Percentiles rank a stretch among this genome's conserved stretches.
Evolutionary conservation across 108 stramenopile species (phyloP).

Genomic region (Schizochytrium sp.): DNA sequence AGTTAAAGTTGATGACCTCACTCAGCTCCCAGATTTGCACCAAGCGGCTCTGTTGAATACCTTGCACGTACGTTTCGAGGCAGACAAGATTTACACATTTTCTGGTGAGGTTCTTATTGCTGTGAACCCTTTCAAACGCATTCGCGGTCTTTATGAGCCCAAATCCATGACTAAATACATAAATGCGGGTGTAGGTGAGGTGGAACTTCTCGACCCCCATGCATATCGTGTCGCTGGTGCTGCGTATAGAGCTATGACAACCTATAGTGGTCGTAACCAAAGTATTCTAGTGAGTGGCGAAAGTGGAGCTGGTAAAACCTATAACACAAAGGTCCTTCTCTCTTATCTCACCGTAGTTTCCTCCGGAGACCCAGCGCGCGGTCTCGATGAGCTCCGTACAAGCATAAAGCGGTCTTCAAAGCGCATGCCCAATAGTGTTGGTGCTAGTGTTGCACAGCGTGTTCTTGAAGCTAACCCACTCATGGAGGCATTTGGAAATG

Average conservation of each 20-base stretch:
- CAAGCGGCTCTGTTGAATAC: slow-evolving; percentile 74
- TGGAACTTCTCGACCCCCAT: slow-evolving; percentile 75
- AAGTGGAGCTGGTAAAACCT: slow-evolving; percentile 65
- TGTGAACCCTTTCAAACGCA: slow-evolving; percentile 77
- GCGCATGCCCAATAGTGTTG: background rate
- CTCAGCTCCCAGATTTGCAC: slow-evolving; percentile 73
- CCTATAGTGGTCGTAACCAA: slow-evolving; percentile 62
- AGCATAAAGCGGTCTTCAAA: slow-evolving; percentile 61
- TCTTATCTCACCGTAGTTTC: slow-evolving; percentile 57
- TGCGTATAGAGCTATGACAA: slow-evolving; percentile 83
- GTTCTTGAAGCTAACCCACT: slow-evolving; percentile 62
- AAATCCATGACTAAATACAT: slow-evolving; percentile 40
- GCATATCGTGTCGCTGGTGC: slow-evolving; percentile 82
- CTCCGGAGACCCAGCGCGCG: background rate
- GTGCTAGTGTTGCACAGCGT: slow-evolving; percentile 1
- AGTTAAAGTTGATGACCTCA: slow-evolving; percentile 72
- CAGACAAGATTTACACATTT: slow-evolving; percentile 77
- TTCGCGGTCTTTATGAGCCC: slow-evolving; percentile 69
- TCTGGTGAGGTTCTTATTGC: slow-evolving; percentile 76
- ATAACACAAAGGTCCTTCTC: slow-evolving; percentile 64
- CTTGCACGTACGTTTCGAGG: slow-evolving; percentile 76
- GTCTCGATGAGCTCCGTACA: background rate
- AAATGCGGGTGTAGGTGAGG: slow-evolving; percentile 27
- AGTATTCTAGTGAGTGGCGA: slow-evolving; percentile 64
- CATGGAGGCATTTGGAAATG: slow-evolving; percentile 68